These are phyloP conservation scores for Capillidium heterosporum DNA, from an alignment of 371 early-diverging fungal species.

Conservation along the genomic window DNA sequence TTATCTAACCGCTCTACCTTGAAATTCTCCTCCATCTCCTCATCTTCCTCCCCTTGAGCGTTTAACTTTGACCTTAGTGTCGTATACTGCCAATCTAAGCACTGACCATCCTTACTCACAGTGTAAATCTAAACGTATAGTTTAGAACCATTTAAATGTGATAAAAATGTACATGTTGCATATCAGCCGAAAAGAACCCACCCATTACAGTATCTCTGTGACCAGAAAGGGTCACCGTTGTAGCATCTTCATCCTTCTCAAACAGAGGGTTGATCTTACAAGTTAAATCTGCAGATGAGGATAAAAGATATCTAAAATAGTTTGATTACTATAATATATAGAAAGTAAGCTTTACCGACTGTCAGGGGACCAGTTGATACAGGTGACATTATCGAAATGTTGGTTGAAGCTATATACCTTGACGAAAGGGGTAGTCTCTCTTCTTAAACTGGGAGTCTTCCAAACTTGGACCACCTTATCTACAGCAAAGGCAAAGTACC, in stretches of 20 bases:
- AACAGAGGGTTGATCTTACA: constrained; percentile 17
- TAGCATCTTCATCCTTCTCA: neutral
- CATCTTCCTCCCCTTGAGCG: constrained; percentile 31
- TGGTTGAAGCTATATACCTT: constrained; percentile 56
- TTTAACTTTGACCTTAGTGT: constrained; percentile 17
- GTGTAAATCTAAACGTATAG: constrained; percentile 43
- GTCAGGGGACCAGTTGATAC: constrained; percentile 71
- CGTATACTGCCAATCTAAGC: constrained; percentile 61
- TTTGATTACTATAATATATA: neutral
- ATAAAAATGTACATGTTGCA: neutral
- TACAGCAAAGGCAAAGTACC: constrained; percentile 66
- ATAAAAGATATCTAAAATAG: constrained; percentile 44
- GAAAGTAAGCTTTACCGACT: constrained; percentile 21
- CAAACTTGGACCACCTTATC: constrained; percentile 80
- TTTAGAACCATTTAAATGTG: neutral
- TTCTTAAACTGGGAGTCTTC: constrained; percentile 77
- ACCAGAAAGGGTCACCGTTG: constrained; percentile 55
- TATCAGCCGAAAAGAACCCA: constrained; percentile 75
- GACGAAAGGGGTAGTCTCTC: constrained; percentile 84
- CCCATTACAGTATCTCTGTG: constrained; percentile 73
- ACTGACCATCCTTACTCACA: constrained; percentile 72
- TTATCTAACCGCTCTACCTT: constrained; percentile 8
- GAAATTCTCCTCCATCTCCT: constrained; percentile 14
- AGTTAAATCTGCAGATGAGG: constrained; percentile 83
- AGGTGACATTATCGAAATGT: constrained; percentile 78